A percentile compares a stretch with the other conserved stretches of the same genome.
Evolutionary conservation across 78 protist genomes (phyloP).

Genomic region (Isochrysis galbana): DNA sequence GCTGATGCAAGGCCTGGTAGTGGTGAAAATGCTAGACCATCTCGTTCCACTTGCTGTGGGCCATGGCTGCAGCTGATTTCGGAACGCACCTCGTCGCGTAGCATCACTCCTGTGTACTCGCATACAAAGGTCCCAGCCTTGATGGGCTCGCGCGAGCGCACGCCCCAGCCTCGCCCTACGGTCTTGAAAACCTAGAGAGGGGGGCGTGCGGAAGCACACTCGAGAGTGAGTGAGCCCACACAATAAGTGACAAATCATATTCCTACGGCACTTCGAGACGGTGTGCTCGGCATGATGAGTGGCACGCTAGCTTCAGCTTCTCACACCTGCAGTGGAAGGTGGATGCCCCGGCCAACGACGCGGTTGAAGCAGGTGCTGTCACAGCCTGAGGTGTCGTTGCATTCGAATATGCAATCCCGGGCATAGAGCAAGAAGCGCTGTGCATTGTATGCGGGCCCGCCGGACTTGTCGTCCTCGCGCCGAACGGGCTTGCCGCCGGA

Average conservation of each 20-base stretch:
- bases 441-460: neutral
- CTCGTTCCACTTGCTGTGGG: conserved; percentile 57
- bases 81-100: no score
- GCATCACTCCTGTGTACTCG: conserved; percentile 67
- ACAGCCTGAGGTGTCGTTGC: neutral
- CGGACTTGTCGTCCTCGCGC: neutral
- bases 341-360: neutral
- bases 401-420: neutral
- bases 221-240: no score
- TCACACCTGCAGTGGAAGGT: neutral
- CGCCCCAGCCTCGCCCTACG: conserved; percentile 59
- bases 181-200: conserved; percentile 71
- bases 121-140: conserved; percentile 53
- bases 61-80: conserved; percentile 56
- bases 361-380: neutral
- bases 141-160: conserved; percentile 41
- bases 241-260: no score
- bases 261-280: no score
- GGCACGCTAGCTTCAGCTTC: no score
- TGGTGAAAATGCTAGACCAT: conserved; percentile 23
- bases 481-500: neutral
- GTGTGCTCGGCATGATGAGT: no score
- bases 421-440: neutral
- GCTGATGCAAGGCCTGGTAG: conserved; percentile 40
- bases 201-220: no score